These are phyloP conservation scores for Wickerhamiella brachini DNA, from an alignment of 805 yeast genomes.

Conservation along the genomic window DNA sequence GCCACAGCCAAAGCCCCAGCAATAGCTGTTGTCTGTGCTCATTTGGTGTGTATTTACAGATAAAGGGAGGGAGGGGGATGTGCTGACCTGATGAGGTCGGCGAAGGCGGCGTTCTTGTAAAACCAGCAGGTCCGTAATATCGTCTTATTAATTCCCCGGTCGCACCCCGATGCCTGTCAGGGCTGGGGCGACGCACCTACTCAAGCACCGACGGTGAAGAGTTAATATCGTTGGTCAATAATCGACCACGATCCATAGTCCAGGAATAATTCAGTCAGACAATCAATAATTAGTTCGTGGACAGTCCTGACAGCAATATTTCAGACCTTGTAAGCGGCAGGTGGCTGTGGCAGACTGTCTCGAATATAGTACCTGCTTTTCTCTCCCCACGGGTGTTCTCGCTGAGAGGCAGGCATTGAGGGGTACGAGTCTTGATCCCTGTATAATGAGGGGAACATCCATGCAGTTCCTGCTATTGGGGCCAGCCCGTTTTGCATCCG, in stretches of 20 bases:
- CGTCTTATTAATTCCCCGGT: too few relatives aligned
- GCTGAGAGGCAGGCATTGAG: not conserved
- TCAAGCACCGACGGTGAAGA: too few relatives aligned
- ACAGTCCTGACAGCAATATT: not conserved
- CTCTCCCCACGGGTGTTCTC: not conserved
- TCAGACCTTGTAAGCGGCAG: not conserved
- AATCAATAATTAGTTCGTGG: too few relatives aligned
- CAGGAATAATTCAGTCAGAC: too few relatives aligned
- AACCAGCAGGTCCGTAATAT: too few relatives aligned
- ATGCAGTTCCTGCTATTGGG: slow-evolving; percentile 14
- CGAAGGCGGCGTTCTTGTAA: too few relatives aligned
- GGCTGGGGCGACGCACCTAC: too few relatives aligned
- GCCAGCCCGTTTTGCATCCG: slow-evolving; percentile 10
- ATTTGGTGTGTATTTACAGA: not conserved
- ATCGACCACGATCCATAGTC: too few relatives aligned
- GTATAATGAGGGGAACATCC: slow-evolving; percentile 17
- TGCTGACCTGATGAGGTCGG: not conserved
- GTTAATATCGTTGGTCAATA: too few relatives aligned
- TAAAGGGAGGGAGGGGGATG: not conserved
- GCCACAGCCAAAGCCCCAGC: not conserved
- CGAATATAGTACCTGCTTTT: not conserved
- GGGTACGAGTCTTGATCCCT: slow-evolving; percentile 5
- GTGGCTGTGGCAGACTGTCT: not conserved
- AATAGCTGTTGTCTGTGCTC: not conserved
- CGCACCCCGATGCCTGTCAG: too few relatives aligned